Percentiles rank a stretch among this genome's conserved stretches.
phyloP scores from a whole-genome alignment of 2,329 filamentous ascomycete species.

The Botrytis paeoniae region DNA sequence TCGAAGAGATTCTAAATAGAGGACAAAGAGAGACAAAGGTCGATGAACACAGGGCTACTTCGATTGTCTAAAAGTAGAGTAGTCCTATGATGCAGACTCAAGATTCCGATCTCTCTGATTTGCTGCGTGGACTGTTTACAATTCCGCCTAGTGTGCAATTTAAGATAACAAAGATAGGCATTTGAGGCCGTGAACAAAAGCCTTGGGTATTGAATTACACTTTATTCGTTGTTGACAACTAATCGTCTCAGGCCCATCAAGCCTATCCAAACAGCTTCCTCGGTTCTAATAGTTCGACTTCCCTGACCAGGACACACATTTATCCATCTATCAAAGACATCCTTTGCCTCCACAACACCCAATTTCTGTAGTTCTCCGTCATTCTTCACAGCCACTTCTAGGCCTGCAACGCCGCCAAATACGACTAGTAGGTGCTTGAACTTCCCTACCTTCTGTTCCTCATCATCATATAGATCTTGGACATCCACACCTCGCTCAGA shows the following conservation, averaged over 20 bases:
- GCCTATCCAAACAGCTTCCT: conserved; percentile 78
- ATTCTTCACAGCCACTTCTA: conserved; percentile 70
- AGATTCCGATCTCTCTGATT: background rate
- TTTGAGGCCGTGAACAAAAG: background rate
- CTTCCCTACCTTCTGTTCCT: conserved; percentile 33
- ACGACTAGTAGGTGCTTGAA: conserved; percentile 75
- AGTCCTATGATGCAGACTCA: background rate
- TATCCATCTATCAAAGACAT: conserved; percentile 81
- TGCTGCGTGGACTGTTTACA: background rate
- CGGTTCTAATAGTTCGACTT: conserved; percentile 76
- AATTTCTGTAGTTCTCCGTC: conserved; percentile 53
- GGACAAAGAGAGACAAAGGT: background rate
- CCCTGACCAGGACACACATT: conserved; percentile 79
- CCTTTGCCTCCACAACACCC: conserved; percentile 61
- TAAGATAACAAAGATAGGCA: background rate
- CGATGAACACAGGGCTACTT: too few relatives aligned
- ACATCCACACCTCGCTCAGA: conserved; percentile 65
- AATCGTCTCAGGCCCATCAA: conserved; percentile 64
- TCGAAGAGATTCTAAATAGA: background rate
- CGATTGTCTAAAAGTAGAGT: background rate
- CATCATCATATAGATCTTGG: conserved; percentile 34
- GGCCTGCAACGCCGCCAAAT: conserved; percentile 75
- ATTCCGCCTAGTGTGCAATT: background rate
- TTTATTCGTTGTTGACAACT: conserved; percentile 39
- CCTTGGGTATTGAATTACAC: background rate